phyloP scores from a whole-genome alignment of 2,329 filamentous ascomycete genomes.

The Fusarium sulawesiense region DNA sequence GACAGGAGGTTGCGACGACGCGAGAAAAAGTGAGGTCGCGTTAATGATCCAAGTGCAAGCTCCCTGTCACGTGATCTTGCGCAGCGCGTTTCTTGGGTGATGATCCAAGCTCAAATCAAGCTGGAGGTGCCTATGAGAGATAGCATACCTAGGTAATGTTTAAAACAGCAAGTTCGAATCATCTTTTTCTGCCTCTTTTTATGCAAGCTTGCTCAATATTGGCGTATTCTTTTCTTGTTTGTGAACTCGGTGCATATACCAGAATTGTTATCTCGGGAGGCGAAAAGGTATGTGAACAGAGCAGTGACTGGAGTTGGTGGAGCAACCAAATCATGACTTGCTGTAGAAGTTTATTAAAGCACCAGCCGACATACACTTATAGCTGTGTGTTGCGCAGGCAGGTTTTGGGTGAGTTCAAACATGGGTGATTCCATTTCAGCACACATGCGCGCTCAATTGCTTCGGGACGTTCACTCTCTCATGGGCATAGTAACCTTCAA shows the following conservation, averaged over 20 bases:
- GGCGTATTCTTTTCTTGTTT: neutral
- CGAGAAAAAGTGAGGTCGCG: slow-evolving; percentile 58
- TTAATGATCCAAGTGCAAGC: slow-evolving; percentile 52
- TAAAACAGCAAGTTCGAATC: neutral
- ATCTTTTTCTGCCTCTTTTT: neutral
- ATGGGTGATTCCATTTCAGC: neutral
- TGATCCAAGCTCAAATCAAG: slow-evolving; percentile 37
- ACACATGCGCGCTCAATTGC: neutral
- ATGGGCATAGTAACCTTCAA: neutral
- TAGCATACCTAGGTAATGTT: neutral
- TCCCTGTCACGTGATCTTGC: slow-evolving; percentile 51
- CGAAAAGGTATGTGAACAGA: slow-evolving; percentile 3
- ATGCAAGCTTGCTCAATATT: neutral
- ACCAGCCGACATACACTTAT: neutral
- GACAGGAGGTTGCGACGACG: slow-evolving; percentile 48
- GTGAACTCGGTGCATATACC: neutral
- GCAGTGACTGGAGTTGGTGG: slow-evolving; percentile 29
- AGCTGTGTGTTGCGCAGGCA: neutral
- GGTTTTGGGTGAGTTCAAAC: neutral
- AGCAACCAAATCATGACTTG: slow-evolving; percentile 23
- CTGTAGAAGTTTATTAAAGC: neutral
- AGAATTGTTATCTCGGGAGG: neutral
- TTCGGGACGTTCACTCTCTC: neutral
- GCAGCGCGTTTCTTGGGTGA: slow-evolving; percentile 42
- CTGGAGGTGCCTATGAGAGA: neutral